Percentiles rank a stretch among this genome's conserved stretches.
These are phyloP conservation scores for Entoloma clypeatum DNA, from an alignment of 1,284 basidiomycete species.

Conservation along the genomic window DNA sequence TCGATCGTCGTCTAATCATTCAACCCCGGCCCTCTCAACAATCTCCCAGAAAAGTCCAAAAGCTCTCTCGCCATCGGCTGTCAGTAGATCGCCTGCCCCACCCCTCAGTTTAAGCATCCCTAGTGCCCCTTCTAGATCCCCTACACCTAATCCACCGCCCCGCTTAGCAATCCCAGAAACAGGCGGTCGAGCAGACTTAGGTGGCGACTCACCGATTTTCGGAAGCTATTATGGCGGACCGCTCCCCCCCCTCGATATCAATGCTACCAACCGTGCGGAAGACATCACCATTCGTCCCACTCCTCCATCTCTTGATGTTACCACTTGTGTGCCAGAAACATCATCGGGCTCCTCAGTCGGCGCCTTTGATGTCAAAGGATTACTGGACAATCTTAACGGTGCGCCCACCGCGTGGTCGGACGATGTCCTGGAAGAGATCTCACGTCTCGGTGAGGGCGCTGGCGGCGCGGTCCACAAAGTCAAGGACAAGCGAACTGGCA, in stretches of 20 bases:
- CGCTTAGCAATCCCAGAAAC: conserved; percentile 27
- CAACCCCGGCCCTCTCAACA: conserved; percentile 27
- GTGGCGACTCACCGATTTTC: conserved; percentile 26
- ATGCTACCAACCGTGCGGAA: conserved; percentile 38
- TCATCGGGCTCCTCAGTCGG: conserved; percentile 30
- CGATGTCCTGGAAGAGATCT: conserved; percentile 68
- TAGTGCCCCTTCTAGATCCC: conserved; percentile 29
- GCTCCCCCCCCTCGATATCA: conserved; percentile 20
- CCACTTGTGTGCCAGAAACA: conserved; percentile 29
- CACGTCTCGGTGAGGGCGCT: conserved; percentile 88
- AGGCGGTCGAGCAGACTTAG: conserved; percentile 22
- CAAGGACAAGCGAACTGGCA: conserved; percentile 68
- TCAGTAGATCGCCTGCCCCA: conserved; percentile 29
- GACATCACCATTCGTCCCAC: conserved; percentile 55
- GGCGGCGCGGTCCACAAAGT: conserved; percentile 96
- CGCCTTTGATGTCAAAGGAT: conserved; percentile 37
- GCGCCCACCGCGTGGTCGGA: conserved; percentile 53
- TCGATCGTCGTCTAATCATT: conserved; percentile 45
- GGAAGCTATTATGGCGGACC: conserved; percentile 38
- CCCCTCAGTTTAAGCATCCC: conserved; percentile 29
- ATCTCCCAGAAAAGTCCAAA: conserved; percentile 32
- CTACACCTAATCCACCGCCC: conserved; percentile 29
- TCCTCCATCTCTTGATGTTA: conserved; percentile 13
- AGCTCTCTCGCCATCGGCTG: conserved; percentile 22
- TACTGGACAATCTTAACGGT: conserved; percentile 34